phyloP scores from a whole-genome alignment of 176 grass and related monocot genomes.

The Zea mays region Zm-B73-REFERENCE-NAM-5.0 NC_050100.1:54524001-54524500 shows the following conservation, averaged over 20 bases:
- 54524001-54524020: constrained; percentile 22
- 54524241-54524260: not conserved
- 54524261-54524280: constrained; percentile 16
- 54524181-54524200: constrained; percentile 15
- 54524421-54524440: constrained; percentile 25
- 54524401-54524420: not conserved
- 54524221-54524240: constrained; percentile 5
- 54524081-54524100: not conserved
- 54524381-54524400: not conserved
- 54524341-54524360: not conserved
- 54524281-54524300: not conserved
- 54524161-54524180: not conserved
- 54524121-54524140: not conserved
- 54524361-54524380: not conserved
- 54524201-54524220: constrained; percentile 22
- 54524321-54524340: not conserved
- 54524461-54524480: not conserved
- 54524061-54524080: constrained; percentile 16
- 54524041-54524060: not conserved
- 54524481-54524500: not conserved
- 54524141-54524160: constrained; percentile 10
- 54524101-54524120: not conserved
- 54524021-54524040: constrained; percentile 22
- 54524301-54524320: not conserved
- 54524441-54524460: not conserved